Percentiles rank a stretch among this genome's conserved stretches.
Evolutionary conservation across 177 flowering plant species (phyloP).

Genomic region (Vitis hybrid): DNA sequence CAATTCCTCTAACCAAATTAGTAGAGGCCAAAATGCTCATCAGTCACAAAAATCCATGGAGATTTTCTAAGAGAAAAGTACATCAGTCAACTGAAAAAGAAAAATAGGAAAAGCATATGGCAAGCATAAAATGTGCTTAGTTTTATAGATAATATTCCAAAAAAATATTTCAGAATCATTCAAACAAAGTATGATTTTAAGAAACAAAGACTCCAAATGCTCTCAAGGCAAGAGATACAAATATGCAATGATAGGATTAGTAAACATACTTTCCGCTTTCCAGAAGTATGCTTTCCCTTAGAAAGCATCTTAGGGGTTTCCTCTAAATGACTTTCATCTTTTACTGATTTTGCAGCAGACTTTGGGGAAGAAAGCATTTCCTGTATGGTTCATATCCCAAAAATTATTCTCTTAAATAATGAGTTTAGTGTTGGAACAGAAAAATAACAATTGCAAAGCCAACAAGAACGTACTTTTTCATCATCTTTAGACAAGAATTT

Average conservation of each 20-base stretch:
- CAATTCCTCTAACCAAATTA: no score
- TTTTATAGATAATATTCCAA: neutral
- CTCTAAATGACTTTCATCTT: conserved; percentile 26
- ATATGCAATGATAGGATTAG: no score
- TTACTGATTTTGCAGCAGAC: conserved; percentile 29
- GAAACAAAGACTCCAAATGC: no score
- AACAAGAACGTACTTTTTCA: conserved; percentile 32
- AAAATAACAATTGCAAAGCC: neutral
- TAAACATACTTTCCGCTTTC: conserved; percentile 34
- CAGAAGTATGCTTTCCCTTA: conserved; percentile 47
- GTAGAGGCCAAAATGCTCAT: no score
- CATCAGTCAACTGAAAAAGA: no score
- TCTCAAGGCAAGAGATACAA: no score
- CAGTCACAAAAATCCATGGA: no score
- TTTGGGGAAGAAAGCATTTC: conserved; percentile 29
- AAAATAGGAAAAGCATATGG: no score
- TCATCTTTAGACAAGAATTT: conserved; percentile 29
- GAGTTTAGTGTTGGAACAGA: neutral
- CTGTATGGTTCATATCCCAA: conserved; percentile 13
- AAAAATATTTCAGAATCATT: no score
- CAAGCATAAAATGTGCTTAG: neutral
- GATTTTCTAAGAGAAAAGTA: no score
- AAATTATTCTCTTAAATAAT: neutral
- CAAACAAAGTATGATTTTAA: no score
- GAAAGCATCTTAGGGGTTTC: conserved; percentile 36